Evolutionary conservation across 177 flowering plant species (phyloP), one percentile per base, ranked within the genome.

Genomic region (Tripterygium wilfordii): DNA sequence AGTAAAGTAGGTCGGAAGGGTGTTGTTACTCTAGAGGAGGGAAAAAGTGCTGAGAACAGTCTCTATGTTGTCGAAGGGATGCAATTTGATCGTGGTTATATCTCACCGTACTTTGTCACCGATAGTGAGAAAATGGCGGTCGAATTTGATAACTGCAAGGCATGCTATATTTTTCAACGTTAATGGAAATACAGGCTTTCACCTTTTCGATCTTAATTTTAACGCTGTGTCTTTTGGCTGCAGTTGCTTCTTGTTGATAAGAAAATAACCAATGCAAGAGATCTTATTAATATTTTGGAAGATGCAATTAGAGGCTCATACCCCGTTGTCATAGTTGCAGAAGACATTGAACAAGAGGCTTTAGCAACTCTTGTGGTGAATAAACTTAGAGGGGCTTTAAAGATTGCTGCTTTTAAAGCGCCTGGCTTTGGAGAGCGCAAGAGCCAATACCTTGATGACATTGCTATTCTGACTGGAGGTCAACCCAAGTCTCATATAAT

Each of bases 391-490:
- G 96, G 96, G 8, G 60, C 95, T 1, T 29, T 91, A 51, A 91
- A 91, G 57, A 82, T 91, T 63, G 96, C 98, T 30, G 98, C 98
- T 25, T 76, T 91, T 4, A 91, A 83, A 60, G 98, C 98, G 55
- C 98, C 98, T 50, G 96, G 98, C 8, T 92, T 92, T 68, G 98
- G 98, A 41, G 96, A 88, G 56, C 83, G 96, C 43, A 92, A 92
- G 68, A 86, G 94, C 67, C 94, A 92, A 45, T 92, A 88, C 63
- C 82, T 92, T 37, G 98, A 92, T 65, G 98, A 92, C 56, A 92
- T 92, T 65, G 98, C 98, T 10, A 80, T 82, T 60, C 53, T 92
- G 42, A 88, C 96, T 24, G 91, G 91, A 70, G 98, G 96, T 90
- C 16, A 32, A 53, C 8, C 10, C 27, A 13, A 15, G 3, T 5